phyloP scores from a whole-genome alignment of 305 asterid genomes.

The Ilex paraguariensis region DNA sequence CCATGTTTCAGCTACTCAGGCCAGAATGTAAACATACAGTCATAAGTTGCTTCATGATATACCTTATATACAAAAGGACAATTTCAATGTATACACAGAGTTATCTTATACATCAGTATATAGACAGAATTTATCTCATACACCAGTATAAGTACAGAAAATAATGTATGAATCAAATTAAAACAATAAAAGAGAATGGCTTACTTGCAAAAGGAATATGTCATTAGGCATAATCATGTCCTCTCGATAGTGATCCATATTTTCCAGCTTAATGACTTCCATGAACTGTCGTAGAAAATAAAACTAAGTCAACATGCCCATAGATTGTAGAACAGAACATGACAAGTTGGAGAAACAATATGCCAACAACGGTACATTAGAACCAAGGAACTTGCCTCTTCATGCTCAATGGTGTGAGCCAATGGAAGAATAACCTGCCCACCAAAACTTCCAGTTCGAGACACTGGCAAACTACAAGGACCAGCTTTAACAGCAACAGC shows the following conservation, averaged over 20 bases:
- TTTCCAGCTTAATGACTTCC: slow-evolving; percentile 97
- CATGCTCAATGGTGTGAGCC: slow-evolving; percentile 93
- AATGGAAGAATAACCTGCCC: slow-evolving; percentile 94
- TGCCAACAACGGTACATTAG: background rate
- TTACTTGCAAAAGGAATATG: slow-evolving; percentile 89
- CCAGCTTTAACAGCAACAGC: slow-evolving; percentile 80
- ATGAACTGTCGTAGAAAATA: slow-evolving; percentile 45
- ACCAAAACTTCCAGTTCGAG: slow-evolving; percentile 76
- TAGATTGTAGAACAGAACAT: too few relatives aligned
- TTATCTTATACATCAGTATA: background rate
- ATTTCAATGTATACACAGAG: background rate
- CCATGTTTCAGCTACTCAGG: too few relatives aligned
- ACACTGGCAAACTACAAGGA: slow-evolving; percentile 64
- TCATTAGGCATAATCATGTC: slow-evolving; percentile 77
- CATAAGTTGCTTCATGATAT: too few relatives aligned
- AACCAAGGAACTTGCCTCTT: slow-evolving; percentile 55
- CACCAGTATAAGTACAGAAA: background rate
- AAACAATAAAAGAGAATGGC: slow-evolving; percentile 11
- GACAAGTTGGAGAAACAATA: too few relatives aligned
- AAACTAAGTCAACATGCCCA: background rate
- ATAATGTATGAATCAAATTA: background rate
- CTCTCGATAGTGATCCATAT: slow-evolving; percentile 62
- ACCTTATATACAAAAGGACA: too few relatives aligned
- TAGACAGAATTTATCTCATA: background rate
- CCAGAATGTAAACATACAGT: too few relatives aligned